Evolutionary conservation across 805 yeast species (phyloP).

Genomic region (Yamadazyma olivae): DNA sequence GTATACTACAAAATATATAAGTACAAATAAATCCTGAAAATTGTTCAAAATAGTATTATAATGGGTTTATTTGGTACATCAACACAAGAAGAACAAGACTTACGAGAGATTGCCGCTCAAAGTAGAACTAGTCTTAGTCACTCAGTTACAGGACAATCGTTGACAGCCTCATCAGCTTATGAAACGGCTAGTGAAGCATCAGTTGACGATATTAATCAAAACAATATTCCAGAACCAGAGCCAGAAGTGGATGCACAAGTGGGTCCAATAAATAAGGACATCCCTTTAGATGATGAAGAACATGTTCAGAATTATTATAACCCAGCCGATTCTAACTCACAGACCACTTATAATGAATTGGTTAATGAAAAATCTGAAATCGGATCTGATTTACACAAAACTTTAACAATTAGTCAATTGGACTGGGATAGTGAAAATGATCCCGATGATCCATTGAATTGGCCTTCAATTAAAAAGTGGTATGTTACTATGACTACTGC

Average conservation of each 20-base stretch:
- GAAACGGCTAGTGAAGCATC: slow-evolving; percentile 29
- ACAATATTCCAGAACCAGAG: slow-evolving; percentile 7
- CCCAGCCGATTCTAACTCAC: too few species aligned
- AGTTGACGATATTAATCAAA: not conserved
- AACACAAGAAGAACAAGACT: slow-evolving; percentile 19
- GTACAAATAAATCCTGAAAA: too few species aligned
- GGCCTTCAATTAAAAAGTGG: slow-evolving; percentile 68
- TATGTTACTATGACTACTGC: slow-evolving; percentile 63
- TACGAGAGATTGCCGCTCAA: slow-evolving; percentile 5
- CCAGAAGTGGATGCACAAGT: not conserved
- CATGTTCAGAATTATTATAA: too few species aligned
- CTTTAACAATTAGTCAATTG: slow-evolving; percentile 20
- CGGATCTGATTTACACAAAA: too few species aligned
- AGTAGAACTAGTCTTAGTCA: not conserved
- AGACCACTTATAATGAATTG: too few species aligned
- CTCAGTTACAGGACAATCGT: too few species aligned
- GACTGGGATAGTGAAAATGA: slow-evolving; percentile 65
- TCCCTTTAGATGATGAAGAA: too few species aligned
- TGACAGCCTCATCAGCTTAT: slow-evolving; percentile 28
- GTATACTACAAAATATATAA: too few species aligned
- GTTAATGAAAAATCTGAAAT: too few species aligned
- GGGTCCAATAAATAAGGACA: not conserved
- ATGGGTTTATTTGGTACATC: slow-evolving; percentile 39
- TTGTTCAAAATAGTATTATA: too few species aligned
- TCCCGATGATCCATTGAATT: slow-evolving; percentile 63